Percentiles rank a stretch among this genome's conserved stretches.
These are phyloP conservation scores for Umbilicaria muhlenbergii DNA, from an alignment of 495 filamentous ascomycete species.

Conservation along the genomic window DNA sequence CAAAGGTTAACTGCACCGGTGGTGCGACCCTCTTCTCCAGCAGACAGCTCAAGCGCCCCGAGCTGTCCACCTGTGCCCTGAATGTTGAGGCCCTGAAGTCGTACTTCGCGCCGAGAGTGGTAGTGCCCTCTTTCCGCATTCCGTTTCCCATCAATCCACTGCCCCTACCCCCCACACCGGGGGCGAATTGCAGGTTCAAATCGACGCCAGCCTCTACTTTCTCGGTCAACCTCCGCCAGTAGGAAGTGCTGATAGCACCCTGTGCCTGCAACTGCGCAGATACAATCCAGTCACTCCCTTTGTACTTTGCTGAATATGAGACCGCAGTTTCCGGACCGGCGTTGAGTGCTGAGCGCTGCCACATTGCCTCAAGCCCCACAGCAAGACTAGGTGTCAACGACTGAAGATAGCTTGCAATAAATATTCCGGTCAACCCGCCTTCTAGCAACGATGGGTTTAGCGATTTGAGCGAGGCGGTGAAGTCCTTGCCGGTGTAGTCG, in stretches of 20 bases:
- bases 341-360: conserved; percentile 67
- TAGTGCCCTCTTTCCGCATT: conserved; percentile 66
- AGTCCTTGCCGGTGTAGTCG: conserved; percentile 86
- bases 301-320: conserved; percentile 83
- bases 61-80: conserved; percentile 87
- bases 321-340: conserved; percentile 70
- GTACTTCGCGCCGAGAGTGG: conserved; percentile 91
- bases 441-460: conserved; percentile 89
- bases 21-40: conserved; percentile 91
- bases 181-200: conserved; percentile 72
- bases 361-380: conserved; percentile 82
- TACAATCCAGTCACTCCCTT: conserved; percentile 77
- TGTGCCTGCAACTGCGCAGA: conserved; percentile 71
- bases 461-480: conserved; percentile 76
- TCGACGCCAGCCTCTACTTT: conserved; percentile 93
- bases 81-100: conserved; percentile 92
- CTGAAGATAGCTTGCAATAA: conserved; percentile 89
- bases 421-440: conserved; percentile 83
- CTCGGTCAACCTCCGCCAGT: conserved; percentile 89
- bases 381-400: conserved; percentile 76
- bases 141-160: conserved; percentile 50
- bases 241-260: conserved; percentile 77
- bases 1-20: conserved; percentile 80
- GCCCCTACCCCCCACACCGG: conserved; percentile 32
- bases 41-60: conserved; percentile 81